Evolutionary conservation across 306 rosid genomes (phyloP).

Genomic region (Cicer yamashitae): DNA sequence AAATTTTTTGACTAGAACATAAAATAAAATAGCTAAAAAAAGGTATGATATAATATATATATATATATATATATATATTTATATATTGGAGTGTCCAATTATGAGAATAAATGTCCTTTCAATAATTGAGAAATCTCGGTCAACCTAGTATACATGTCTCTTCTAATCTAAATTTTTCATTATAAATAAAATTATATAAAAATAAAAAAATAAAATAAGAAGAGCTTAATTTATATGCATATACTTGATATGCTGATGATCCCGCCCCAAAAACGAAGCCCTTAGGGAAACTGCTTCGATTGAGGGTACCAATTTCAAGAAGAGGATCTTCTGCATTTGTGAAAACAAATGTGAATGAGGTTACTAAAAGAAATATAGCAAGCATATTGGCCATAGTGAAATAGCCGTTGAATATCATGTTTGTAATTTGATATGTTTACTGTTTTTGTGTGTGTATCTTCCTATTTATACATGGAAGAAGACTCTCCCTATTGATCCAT

Average conservation of each 20-base stretch:
- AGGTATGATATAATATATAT: too few relatives aligned
- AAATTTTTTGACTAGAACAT: too few relatives aligned
- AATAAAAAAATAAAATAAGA: too few relatives aligned
- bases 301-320: constrained; percentile 25
- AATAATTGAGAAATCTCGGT: too few relatives aligned
- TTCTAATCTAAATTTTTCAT: too few relatives aligned
- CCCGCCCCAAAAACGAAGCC: constrained; percentile 42
- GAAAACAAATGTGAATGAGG: constrained; percentile 1
- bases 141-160: too few relatives aligned
- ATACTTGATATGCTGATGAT: constrained; percentile 49
- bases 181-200: too few relatives aligned
- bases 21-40: too few relatives aligned
- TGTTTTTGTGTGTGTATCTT: neutral
- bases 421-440: neutral
- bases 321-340: neutral
- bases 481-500: neutral
- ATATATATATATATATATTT: too few relatives aligned
- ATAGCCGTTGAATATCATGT: constrained; percentile 13
- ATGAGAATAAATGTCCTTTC: neutral
- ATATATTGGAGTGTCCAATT: too few relatives aligned
- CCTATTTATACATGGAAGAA: neutral
- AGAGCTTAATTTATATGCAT: neutral
- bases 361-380: neutral
- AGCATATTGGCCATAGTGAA: neutral
- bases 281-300: constrained; percentile 44